Base-by-base conservation (phyloP, 306 rosid genomes). In the Ormosia emarginata region DNA sequence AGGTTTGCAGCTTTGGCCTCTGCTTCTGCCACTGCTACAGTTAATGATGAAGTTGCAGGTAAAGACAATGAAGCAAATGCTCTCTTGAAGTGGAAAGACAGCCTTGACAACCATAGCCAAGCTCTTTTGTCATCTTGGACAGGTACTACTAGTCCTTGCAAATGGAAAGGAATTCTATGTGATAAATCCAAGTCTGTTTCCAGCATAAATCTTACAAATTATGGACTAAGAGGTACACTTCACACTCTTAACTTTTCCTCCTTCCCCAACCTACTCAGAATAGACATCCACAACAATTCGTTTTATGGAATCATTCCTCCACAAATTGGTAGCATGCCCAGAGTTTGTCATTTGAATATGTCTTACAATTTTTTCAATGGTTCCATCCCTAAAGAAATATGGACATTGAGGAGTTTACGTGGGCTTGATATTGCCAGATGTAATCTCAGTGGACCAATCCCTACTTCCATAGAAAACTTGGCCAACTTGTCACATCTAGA, bases 151-250 rank as follows among this genome's bases (percentile, higher is more conserved):
- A 74, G 2, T 74, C 67, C 66, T 44, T 84, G 87, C 78, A 67
- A 7, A 15, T 79, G 84, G 87, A 0, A 17, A 67, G 87, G 74
- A 47, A 59, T 84, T 39, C 4, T 39, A 0, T 84, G 87, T 67
- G 78, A 84, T 56, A 59, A 74, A 24, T 46, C 78, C 8, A 67
- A 37, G 1, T 79, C 81, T 0, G 37, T 84, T 17, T 29, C 67
- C 12, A 17, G 0, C 52, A 74, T 79, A 58, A 8, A 32, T 33
- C 74, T 84, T 67, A 1, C 43, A 57, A 30, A 6, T 49, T 67
- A 10, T 8, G 62, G 62, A 79, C 81, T 84, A 0, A 47, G 74
- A 84, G 87, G 84, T 84, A 79, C 84, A 67, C 87, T 79, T 2
- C 73, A 84, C 61, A 74, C 74, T 39, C 74, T 84, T 15, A 47